Conservation (phyloP, 192 early-diverging fungal species). For the Backusella tuberculispora region DNA sequence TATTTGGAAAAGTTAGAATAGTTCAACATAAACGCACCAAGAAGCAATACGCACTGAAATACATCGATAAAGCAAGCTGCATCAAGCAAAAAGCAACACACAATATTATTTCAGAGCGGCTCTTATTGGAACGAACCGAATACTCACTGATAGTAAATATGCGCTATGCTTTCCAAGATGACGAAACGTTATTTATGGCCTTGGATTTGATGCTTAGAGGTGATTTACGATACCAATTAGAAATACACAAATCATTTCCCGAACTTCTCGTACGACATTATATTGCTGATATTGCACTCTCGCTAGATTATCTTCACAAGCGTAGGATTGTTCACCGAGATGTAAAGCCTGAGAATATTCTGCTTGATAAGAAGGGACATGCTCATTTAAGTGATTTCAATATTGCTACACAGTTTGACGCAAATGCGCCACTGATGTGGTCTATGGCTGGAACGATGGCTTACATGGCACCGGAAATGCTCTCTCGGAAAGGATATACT, state of each 20-base stretch:
- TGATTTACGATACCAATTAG: slow-evolving; percentile 81
- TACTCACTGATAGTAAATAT: slow-evolving; percentile 74
- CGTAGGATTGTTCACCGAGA: slow-evolving; percentile 88
- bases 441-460: slow-evolving; percentile 84
- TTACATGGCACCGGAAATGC: slow-evolving; percentile 89
- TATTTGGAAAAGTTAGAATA: slow-evolving; percentile 89
- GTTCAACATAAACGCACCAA: slow-evolving; percentile 75
- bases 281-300: slow-evolving; percentile 84
- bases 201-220: slow-evolving; percentile 89
- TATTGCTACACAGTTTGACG: slow-evolving; percentile 73
- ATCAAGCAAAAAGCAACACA: slow-evolving; percentile 79
- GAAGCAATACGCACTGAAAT: slow-evolving; percentile 81
- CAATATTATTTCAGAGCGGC: slow-evolving; percentile 82
- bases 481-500: slow-evolving; percentile 58
- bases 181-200: slow-evolving; percentile 88
- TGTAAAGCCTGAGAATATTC: slow-evolving; percentile 94
- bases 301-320: slow-evolving; percentile 79
- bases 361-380: slow-evolving; percentile 80
- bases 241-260: slow-evolving; percentile 63
- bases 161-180: slow-evolving; percentile 90
- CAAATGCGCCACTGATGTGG: slow-evolving; percentile 62
- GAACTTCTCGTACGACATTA: slow-evolving; percentile 82
- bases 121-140: slow-evolving; percentile 79
- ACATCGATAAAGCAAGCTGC: slow-evolving; percentile 86
- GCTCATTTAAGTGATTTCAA: slow-evolving; percentile 96